These are phyloP conservation scores for Leucosporidium scottii DNA, from an alignment of 768 basidiomycete genomes.

Conservation along the genomic window DNA sequence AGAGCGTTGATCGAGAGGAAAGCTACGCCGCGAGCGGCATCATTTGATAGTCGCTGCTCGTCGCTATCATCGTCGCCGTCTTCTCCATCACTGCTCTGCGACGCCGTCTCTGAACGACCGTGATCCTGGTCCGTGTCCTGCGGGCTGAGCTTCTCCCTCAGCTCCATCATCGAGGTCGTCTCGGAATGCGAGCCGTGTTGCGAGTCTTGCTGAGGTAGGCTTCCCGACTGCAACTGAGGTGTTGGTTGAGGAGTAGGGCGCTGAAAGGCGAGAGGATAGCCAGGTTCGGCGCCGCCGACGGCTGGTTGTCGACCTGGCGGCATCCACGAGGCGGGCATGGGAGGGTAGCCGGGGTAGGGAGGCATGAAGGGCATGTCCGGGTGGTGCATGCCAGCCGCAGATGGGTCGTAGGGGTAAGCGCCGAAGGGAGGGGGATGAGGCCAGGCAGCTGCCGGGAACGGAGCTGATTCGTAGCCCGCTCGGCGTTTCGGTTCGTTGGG, in stretches of 20 bases:
- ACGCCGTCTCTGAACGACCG: background rate
- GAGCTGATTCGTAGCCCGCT: background rate
- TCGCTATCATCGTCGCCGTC: background rate
- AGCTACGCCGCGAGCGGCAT: constrained; percentile 18
- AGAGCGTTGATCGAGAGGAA: constrained; percentile 10
- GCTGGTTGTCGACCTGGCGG: background rate
- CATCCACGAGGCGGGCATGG: background rate
- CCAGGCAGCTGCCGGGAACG: background rate
- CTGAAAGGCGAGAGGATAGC: no score
- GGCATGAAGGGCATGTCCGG: no score
- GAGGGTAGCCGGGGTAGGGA: no score
- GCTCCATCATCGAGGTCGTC: background rate
- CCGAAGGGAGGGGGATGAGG: background rate
- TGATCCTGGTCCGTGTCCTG: background rate
- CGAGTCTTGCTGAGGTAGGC: background rate
- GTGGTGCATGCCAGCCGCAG: no score
- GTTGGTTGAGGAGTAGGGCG: no score
- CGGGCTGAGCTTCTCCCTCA: background rate
- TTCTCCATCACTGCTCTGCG: background rate
- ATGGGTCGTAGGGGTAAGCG: background rate
- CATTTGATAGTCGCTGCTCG: background rate
- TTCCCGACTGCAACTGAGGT: no score
- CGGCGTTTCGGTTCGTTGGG: background rate
- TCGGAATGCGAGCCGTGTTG: background rate
- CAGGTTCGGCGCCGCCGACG: no score